Conservation (phyloP, 1,284 basidiomycete genomes). For the Microbotryum saponariae region DNA sequence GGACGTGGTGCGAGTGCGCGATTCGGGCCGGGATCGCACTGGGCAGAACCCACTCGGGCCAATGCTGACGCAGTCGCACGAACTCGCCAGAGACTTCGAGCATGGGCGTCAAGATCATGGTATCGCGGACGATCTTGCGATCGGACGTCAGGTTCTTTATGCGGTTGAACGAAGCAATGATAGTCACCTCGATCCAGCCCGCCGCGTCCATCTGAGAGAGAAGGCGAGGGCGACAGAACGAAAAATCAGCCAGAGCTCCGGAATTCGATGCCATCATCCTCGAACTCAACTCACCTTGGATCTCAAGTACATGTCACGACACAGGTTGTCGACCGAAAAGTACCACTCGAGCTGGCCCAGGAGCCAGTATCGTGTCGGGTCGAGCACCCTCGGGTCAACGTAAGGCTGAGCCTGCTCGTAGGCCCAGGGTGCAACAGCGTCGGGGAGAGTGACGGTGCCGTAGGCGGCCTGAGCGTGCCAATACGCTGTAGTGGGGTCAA, state of each 20-base stretch:
- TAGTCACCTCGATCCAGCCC: slow-evolving; percentile 74
- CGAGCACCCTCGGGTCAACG: slow-evolving; percentile 28
- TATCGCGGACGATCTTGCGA: slow-evolving; percentile 58
- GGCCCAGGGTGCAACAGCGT: too few species aligned
- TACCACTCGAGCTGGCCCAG: slow-evolving; percentile 69
- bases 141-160: slow-evolving; percentile 64
- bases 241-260: background rate
- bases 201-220: slow-evolving; percentile 68
- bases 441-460: too few species aligned
- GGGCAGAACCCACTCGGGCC: slow-evolving; percentile 31
- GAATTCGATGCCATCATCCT: background rate
- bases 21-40: slow-evolving; percentile 11
- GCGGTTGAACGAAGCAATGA: slow-evolving; percentile 80
- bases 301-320: slow-evolving; percentile 69
- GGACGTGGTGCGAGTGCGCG: slow-evolving; percentile 10
- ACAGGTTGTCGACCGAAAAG: slow-evolving; percentile 75
- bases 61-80: slow-evolving; percentile 28
- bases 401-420: background rate
- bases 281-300: slow-evolving; percentile 50
- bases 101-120: slow-evolving; percentile 57
- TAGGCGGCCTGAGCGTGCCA: too few species aligned
- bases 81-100: slow-evolving; percentile 59
- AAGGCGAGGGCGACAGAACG: background rate
- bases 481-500: too few species aligned
- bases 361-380: slow-evolving; percentile 34